Evolutionary conservation across 495 filamentous ascomycete species (phyloP).

Genomic region (Gamarada debralockiae): DNA sequence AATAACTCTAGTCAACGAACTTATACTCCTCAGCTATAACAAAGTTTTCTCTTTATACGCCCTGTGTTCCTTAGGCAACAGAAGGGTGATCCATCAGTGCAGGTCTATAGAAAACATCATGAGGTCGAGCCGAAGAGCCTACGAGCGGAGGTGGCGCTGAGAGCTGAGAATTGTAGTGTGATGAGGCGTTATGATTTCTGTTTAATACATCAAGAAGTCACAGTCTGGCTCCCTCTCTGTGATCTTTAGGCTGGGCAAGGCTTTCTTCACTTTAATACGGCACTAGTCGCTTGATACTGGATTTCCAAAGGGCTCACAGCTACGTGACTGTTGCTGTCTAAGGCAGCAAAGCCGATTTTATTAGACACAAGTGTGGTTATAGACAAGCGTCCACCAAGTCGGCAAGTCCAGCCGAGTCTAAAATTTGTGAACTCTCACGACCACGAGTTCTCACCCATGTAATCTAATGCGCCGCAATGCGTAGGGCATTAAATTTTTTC

Average conservation of each 20-base stretch:
- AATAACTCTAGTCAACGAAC: not conserved
- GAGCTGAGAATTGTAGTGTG: not conserved
- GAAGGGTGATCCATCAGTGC: not conserved
- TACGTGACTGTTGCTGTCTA: not conserved
- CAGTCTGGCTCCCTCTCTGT: not conserved
- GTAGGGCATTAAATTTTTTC: too few species aligned
- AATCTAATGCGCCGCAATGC: too few species aligned
- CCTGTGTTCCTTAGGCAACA: too few species aligned
- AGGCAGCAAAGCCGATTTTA: not conserved
- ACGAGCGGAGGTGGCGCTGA: not conserved
- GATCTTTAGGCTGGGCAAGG: not conserved
- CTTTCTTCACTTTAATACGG: not conserved
- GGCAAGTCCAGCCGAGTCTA: not conserved
- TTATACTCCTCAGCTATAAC: not conserved
- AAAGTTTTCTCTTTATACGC: not conserved
- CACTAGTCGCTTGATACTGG: not conserved
- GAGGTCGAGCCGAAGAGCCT: not conserved
- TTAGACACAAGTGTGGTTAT: not conserved
- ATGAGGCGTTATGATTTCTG: not conserved
- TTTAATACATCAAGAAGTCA: not conserved
- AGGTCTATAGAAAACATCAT: not conserved
- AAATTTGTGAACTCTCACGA: not conserved
- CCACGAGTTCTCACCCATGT: not conserved
- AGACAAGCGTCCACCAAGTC: not conserved
- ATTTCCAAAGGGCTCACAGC: not conserved